Base-by-base conservation (phyloP, 163 green algal genomes). In the Chloromonas sp. region DNA sequence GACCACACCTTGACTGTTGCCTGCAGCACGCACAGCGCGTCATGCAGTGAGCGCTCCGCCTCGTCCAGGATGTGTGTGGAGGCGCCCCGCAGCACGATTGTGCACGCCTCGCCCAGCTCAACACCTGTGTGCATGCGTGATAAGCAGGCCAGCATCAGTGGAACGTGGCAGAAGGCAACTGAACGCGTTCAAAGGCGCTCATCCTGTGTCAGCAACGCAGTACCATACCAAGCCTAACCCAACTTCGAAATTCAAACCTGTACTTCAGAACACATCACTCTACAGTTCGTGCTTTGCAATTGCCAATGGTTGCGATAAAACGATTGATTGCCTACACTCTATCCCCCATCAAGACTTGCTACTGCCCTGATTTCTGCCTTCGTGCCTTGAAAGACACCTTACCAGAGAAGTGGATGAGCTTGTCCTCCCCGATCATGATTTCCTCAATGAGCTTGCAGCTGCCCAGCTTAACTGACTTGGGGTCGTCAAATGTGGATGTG, bases 401-500 rank as follows among this genome's bases (percentile, higher is more conserved):
- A 91, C 92, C 97, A 59, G 90, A 96, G 89, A 99, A 99, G 89
- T 98, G 94, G 82, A 99, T 98, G 83, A 99, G 94, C 82, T 90
- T 92, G 90, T 99, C 97, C 89, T 99, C 96, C 3, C 97, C 97
- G 79, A 99, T 98, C 96, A 98, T 98, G 84, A 98, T 97, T 90
- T 99, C 97, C 90, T 99, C 96, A 1, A 99, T 96, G 66, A 97
- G 84, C 84, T 98, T 95, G 92, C 94, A 98, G 71, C 83, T 77
- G 1, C 97, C 97, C 85, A 99, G 91, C 89, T 96, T 96, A 8
- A 97, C 92, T 60, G 89, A 85, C 0, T 89, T 85, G 0, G 97
- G 94, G 80, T 95, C 88, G 82, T 99, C 97, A 92, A 99, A 99
- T 13, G 97, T 99, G 60, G 91, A 97, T 2, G 90, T 90, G 83